A percentile compares a stretch with the other conserved stretches of the same genome.
Conservation (phyloP, 495 filamentous ascomycete species). For the Neurospora sp. region DNA sequence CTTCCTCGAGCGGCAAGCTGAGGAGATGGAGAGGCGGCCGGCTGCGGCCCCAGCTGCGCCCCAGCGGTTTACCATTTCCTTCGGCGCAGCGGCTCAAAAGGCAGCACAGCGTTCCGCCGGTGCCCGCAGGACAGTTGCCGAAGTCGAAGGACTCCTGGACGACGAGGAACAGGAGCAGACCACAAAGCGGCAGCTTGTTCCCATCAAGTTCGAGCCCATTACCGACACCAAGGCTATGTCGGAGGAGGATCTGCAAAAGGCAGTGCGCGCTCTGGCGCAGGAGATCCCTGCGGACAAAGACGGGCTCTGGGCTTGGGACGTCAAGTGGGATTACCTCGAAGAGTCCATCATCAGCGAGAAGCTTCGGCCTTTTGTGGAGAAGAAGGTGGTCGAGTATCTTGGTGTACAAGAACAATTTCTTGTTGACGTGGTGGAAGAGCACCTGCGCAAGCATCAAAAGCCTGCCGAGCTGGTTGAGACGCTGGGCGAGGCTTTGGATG, state of each 20-base stretch:
- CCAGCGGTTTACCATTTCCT: conserved; percentile 85
- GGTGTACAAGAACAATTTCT: conserved; percentile 95
- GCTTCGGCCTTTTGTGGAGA: conserved; percentile 89
- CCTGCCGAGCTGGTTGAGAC: conserved; percentile 78
- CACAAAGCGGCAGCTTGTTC: conserved; percentile 71
- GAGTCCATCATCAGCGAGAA: conserved; percentile 75
- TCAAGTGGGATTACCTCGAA: conserved; percentile 93
- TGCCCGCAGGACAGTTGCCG: conserved; percentile 73
- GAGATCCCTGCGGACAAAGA: conserved; percentile 84
- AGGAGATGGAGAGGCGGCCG: conserved; percentile 67
- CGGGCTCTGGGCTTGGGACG: conserved; percentile 81
- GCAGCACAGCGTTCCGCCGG: conserved; percentile 61
- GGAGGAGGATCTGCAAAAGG: conserved; percentile 75
- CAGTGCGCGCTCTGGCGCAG: conserved; percentile 66
- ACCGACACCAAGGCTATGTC: conserved; percentile 59
- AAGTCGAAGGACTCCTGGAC: conserved; percentile 88
- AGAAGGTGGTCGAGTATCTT: conserved; percentile 93
- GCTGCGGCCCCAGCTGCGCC: conserved; percentile 37
- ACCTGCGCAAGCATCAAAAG: conserved; percentile 64
- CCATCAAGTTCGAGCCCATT: conserved; percentile 79
- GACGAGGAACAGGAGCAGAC: conserved; percentile 77
- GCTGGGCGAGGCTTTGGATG: conserved; percentile 81
- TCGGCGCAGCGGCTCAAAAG: conserved; percentile 77
- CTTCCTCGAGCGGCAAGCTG: conserved; percentile 81
- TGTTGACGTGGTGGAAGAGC: conserved; percentile 84